Evolutionary conservation across 2,329 filamentous ascomycete genomes (phyloP).

Genomic region (Clarireedia monteithiana): DNA sequence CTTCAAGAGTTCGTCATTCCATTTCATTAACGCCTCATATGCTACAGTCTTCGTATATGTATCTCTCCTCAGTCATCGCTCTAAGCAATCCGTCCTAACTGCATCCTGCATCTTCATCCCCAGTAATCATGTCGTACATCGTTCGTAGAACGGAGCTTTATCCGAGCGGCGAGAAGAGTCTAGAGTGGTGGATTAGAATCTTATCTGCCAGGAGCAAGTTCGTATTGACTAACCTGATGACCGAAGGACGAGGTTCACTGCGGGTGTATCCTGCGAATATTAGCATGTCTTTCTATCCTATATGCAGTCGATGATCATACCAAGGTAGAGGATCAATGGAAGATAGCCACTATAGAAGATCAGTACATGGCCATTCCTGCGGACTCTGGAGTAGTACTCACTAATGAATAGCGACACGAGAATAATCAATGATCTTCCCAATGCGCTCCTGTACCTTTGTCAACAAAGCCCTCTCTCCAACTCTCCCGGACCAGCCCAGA

Average conservation of each 20-base stretch:
- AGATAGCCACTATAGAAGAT: constrained; percentile 71
- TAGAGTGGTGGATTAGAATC: constrained; percentile 27
- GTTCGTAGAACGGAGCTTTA: constrained; percentile 31
- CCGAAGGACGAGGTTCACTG: constrained; percentile 80
- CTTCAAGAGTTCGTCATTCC: constrained; percentile 10
- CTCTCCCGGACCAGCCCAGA: background rate
- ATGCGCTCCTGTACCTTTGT: constrained; percentile 74
- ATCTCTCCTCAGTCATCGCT: background rate
- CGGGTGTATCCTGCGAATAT: constrained; percentile 70
- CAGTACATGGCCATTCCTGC: constrained; percentile 23
- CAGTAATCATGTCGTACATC: background rate
- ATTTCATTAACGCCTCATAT: constrained; percentile 24
- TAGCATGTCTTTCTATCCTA: constrained; percentile 12
- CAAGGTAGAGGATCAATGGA: constrained; percentile 92
- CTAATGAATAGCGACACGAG: constrained; percentile 93
- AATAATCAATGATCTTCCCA: constrained; percentile 90
- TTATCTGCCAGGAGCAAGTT: background rate
- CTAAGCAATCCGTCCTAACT: background rate
- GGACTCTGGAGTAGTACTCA: constrained; percentile 38
- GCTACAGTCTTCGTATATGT: constrained; percentile 14
- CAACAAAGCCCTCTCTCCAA: constrained; percentile 10
- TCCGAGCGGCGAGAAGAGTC: constrained; percentile 57
- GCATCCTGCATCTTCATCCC: background rate
- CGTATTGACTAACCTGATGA: constrained; percentile 52
- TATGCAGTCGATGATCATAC: constrained; percentile 41